phyloP scores from a whole-genome alignment of 2,329 filamentous ascomycete genomes.

The Pseudogymnoascus sp. region DNA sequence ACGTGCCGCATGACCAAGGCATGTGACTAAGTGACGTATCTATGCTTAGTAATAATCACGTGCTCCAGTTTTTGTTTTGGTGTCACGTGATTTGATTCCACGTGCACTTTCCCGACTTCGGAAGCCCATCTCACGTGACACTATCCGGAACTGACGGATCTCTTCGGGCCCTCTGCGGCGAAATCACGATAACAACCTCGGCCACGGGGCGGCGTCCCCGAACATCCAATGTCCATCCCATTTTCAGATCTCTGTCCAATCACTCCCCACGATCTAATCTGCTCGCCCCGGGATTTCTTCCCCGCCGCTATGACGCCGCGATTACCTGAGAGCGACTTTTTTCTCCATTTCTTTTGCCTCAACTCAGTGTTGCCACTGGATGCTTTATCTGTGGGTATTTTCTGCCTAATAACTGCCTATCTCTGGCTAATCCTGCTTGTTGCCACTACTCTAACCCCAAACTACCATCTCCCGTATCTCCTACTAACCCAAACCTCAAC shows the following conservation, averaged over 20 bases:
- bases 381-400: background rate
- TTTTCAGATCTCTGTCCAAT: background rate
- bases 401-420: background rate
- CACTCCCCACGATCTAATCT: background rate
- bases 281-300: background rate
- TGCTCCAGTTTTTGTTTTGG: too few species aligned
- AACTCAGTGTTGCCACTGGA: background rate
- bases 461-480: background rate
- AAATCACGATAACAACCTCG: background rate
- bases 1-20: too few species aligned
- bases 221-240: background rate
- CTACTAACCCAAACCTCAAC: background rate
- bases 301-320: background rate
- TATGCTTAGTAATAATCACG: too few species aligned
- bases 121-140: background rate
- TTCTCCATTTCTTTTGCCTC: background rate
- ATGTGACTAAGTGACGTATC: too few species aligned
- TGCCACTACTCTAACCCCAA: slow-evolving; percentile 1
- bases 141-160: background rate
- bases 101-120: background rate
- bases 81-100: background rate
- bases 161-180: background rate
- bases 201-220: background rate
- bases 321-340: background rate
- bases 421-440: background rate